phyloP scores from a whole-genome alignment of 352 stramenopile genomes.

The Phytophthora tentaculata region DNA sequence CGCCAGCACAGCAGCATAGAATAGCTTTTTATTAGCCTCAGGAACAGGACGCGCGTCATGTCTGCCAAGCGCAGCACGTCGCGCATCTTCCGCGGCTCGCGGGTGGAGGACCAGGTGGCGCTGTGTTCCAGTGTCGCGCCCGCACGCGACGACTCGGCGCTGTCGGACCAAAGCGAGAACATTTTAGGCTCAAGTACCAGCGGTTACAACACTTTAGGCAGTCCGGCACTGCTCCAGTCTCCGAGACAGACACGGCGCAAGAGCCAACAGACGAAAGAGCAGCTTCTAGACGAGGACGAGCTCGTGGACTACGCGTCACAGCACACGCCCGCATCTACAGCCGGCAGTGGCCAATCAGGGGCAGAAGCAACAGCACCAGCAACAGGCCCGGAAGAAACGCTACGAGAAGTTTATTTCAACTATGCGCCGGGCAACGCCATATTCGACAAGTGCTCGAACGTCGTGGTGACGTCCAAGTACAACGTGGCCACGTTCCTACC shows the following conservation, averaged over 20 bases:
- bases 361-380: slow-evolving; percentile 12
- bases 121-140: slow-evolving; percentile 35
- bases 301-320: slow-evolving; percentile 24
- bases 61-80: slow-evolving; percentile 37
- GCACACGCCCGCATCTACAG: slow-evolving; percentile 15
- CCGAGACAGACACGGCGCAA: slow-evolving; percentile 20
- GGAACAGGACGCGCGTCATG: slow-evolving; percentile 22
- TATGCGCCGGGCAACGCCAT: slow-evolving; percentile 64
- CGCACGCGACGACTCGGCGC: slow-evolving; percentile 11
- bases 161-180: slow-evolving; percentile 35
- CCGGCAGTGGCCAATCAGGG: slow-evolving; percentile 5
- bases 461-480: slow-evolving; percentile 93
- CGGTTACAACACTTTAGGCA: slow-evolving; percentile 45
- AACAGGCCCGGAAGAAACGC: slow-evolving; percentile 1
- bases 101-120: slow-evolving; percentile 60
- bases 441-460: slow-evolving; percentile 80
- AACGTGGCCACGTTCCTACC: slow-evolving; percentile 85
- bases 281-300: slow-evolving; percentile 36
- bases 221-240: slow-evolving; percentile 42
- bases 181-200: slow-evolving; percentile 21
- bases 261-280: slow-evolving; percentile 10
- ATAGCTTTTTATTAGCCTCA: slow-evolving; percentile 1
- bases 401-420: slow-evolving; percentile 81
- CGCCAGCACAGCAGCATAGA: background rate
- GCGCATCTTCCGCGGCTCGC: slow-evolving; percentile 58